These are phyloP conservation scores for Rhizophora mangle DNA, from an alignment of 345 rosid genomes.

Conservation along the genomic window DNA sequence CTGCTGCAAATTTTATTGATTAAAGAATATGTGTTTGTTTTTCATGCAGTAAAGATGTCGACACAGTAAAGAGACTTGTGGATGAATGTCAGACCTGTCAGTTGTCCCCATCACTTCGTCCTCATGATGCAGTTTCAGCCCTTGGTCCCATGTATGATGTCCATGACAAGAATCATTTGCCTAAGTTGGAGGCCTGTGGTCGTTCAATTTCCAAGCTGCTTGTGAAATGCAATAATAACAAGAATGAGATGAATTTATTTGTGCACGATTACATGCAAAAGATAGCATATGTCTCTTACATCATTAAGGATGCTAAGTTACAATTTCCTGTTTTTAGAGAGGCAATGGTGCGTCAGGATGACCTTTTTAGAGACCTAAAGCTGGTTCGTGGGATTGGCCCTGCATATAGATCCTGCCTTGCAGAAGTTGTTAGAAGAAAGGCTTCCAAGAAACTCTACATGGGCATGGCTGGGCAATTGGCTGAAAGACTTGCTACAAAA, in stretches of 20 bases:
- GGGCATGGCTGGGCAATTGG: constrained; percentile 99
- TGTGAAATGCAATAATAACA: constrained; percentile 64
- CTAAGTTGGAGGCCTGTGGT: constrained; percentile 71
- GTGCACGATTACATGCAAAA: constrained; percentile 84
- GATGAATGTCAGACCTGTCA: constrained; percentile 86
- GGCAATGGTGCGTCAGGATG: constrained; percentile 84
- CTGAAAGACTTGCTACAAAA: constrained; percentile 87
- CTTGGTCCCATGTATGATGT: constrained; percentile 98
- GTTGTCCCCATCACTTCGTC: constrained; percentile 84
- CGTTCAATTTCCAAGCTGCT: constrained; percentile 60
- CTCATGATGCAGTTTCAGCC: constrained; percentile 99
- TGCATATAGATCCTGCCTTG: constrained; percentile 95
- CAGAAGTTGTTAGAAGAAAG: constrained; percentile 88
- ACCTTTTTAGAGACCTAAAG: constrained; percentile 65
- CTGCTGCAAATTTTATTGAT: constrained; percentile 14
- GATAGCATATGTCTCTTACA: constrained; percentile 56
- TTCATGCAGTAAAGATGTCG: constrained; percentile 87
- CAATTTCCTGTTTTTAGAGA: constrained; percentile 95
- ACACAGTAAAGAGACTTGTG: constrained; percentile 89
- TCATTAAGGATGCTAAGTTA: constrained; percentile 81
- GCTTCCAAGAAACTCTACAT: constrained; percentile 92
- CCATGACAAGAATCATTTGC: constrained; percentile 88
- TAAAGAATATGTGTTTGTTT: constrained; percentile 22
- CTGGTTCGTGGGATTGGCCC: constrained; percentile 76
- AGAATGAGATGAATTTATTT: constrained; percentile 84